Evolutionary conservation across 1,139 yeast genomes (phyloP), one percentile per base, ranked within the genome.

Genomic region (Pichia sp.): DNA sequence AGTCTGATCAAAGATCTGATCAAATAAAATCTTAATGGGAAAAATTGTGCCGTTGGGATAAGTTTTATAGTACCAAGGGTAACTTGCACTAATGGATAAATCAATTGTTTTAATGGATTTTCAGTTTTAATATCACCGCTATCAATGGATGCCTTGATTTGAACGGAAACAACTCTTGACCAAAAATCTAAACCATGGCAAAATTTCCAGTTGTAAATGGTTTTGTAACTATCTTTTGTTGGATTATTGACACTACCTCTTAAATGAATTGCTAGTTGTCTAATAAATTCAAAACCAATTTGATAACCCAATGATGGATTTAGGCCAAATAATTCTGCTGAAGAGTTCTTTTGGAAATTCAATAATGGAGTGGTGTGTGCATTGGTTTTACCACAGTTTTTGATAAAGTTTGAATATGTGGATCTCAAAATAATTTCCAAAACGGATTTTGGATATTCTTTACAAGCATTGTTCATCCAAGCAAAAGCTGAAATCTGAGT

Each of bases 101-200:
- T 84, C 54, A 94, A 73, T 57, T 87, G 90, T 59, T 85, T 77
- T 58, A 94, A 68, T n/a, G 90, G 83, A 35, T 82, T 75, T 55
- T 79, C 82, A 8, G 32, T n/a, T 34, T 68, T 64, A 54, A 79
- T 82, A 36, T 68, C 64, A 54, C 79, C 83, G 45, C 65, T 70
- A 49, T 74, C 81, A 10, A 81, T 31, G 33, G 33, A 31, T 31
- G 33, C 33, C 10, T 31, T 31, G 33, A 31, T 10, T 31, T 31
- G 33, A 31, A 66, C 68, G 10, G 95, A 72, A 51, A 92, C 65
- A 28, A 87, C 95, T 65, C 97, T 77, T 36, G 96, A 85, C 97
- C 98, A 94, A 66, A 92, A 92, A 66, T 94, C 98, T 52, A 94
- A 73, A 4, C 97, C 85, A 62, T 94, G 97, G 55, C 90, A 81